Evolutionary conservation across 1,284 basidiomycete species (phyloP).

Genomic region (Cerioporus squamosus): DNA sequence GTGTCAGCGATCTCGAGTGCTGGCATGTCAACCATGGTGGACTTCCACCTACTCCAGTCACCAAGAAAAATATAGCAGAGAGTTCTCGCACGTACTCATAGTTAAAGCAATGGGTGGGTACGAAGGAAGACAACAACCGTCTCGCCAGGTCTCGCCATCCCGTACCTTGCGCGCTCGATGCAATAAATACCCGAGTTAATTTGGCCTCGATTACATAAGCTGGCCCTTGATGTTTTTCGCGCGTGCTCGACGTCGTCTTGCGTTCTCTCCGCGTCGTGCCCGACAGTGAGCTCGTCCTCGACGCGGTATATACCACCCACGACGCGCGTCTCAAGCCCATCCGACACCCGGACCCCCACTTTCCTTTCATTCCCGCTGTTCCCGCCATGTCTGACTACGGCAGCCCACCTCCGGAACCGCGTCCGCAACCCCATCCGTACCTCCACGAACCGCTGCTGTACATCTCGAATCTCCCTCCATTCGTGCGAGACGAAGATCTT

Average conservation of each 20-base stretch:
- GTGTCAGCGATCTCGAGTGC: not conserved
- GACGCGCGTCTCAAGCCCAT: constrained; percentile 9
- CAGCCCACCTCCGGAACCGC: constrained; percentile 26
- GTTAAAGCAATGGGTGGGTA: too few relatives aligned
- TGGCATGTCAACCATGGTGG: not conserved
- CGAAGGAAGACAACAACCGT: too few relatives aligned
- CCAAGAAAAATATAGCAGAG: too few relatives aligned
- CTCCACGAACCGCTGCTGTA: constrained; percentile 80
- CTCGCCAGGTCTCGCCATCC: too few relatives aligned
- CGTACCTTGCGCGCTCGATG: too few relatives aligned
- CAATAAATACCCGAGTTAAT: constrained; percentile 7
- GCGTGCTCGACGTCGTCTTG: constrained; percentile 12
- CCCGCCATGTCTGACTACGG: constrained; percentile 35
- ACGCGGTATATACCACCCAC: constrained; percentile 4
- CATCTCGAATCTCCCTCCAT: constrained; percentile 72
- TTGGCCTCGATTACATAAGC: constrained; percentile 22
- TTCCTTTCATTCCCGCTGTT: constrained; percentile 1
- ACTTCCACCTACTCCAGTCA: not conserved
- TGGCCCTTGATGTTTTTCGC: constrained; percentile 23
- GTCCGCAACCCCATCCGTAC: constrained; percentile 65
- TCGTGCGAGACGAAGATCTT: constrained; percentile 74
- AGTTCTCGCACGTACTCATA: too few relatives aligned
- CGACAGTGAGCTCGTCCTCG: constrained; percentile 15
- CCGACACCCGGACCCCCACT: constrained; percentile 1
- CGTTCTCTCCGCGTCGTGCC: constrained; percentile 20